Percentiles rank a stretch among this genome's conserved stretches.
Conservation (phyloP, 768 basidiomycete species). For the Chalciporus piperatus region DNA sequence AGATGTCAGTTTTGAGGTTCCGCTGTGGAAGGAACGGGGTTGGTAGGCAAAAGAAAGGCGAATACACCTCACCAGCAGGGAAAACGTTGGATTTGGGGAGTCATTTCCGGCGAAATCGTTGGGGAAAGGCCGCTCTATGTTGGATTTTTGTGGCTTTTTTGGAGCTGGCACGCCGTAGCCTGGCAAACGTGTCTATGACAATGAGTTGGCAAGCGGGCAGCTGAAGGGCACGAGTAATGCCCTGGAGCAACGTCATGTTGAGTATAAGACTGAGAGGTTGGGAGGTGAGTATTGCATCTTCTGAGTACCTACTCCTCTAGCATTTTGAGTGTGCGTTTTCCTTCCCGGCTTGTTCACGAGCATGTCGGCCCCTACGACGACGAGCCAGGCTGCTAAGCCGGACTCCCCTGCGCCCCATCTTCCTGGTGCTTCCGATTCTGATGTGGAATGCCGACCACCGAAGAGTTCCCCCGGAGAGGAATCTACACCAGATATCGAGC, state of each 20-base stretch:
- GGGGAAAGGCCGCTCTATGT: background rate
- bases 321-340: constrained; percentile 5
- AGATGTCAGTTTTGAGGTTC: background rate
- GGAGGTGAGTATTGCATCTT: constrained; percentile 3
- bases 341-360: constrained; percentile 1
- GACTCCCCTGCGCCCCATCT: background rate
- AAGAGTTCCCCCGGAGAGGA: constrained; percentile 5
- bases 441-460: constrained; percentile 1
- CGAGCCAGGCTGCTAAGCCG: background rate
- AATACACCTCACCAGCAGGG: constrained; percentile 17
- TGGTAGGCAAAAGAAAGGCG: background rate
- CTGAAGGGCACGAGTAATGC: too few species aligned
- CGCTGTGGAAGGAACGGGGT: constrained; percentile 3
- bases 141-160: background rate
- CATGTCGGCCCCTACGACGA: constrained; percentile 11
- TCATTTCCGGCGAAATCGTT: constrained; percentile 10
- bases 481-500: constrained; percentile 32
- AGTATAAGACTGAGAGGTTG: constrained; percentile 19
- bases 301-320: background rate
- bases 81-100: background rate
- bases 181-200: background rate
- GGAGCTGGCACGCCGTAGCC: background rate
- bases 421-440: constrained; percentile 1
- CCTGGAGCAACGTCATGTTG: background rate
- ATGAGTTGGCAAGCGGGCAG: background rate